Conservation (phyloP, 768 basidiomycete genomes). For the Mycena haematopus region DNA sequence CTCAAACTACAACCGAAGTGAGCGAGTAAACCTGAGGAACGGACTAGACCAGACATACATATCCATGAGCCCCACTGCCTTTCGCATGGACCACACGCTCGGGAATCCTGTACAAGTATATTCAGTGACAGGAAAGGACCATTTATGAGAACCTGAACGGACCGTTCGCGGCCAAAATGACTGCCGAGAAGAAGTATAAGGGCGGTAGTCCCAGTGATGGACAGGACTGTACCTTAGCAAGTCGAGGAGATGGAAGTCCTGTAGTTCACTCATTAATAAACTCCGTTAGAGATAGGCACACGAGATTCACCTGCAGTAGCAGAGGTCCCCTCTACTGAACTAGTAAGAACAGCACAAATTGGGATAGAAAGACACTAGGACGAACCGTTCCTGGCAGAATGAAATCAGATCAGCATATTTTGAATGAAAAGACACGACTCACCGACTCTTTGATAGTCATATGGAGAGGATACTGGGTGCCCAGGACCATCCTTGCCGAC, state of each 20-base stretch:
- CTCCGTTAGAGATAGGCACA: not conserved
- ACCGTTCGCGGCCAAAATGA: conserved; percentile 21
- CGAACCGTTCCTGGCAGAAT: conserved; percentile 24
- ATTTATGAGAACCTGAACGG: not conserved
- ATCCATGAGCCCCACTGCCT: conserved; percentile 30
- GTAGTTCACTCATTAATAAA: not conserved
- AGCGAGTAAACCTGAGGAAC: not conserved
- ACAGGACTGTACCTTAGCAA: not conserved
- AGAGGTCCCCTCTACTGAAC: conserved; percentile 20
- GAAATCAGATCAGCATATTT: not conserved
- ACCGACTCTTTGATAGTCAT: conserved; percentile 30
- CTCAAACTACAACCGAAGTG: conserved; percentile 19
- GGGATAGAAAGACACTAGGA: not conserved
- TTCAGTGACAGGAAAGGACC: not conserved
- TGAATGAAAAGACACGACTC: not conserved
- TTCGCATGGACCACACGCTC: conserved; percentile 30
- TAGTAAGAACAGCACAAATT: not conserved
- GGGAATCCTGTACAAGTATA: conserved; percentile 14
- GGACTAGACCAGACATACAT: conserved; percentile 3
- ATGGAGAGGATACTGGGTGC: conserved; percentile 29
- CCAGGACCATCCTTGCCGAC: conserved; percentile 25
- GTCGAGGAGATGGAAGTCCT: conserved; percentile 29
- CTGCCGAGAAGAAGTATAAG: not conserved
- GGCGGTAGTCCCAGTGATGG: not conserved
- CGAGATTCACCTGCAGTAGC: conserved; percentile 20